Percentiles rank a stretch among this genome's conserved stretches.
Conservation (phyloP, 2,329 filamentous ascomycete genomes). For the Nigrospora osmanthi region DNA sequence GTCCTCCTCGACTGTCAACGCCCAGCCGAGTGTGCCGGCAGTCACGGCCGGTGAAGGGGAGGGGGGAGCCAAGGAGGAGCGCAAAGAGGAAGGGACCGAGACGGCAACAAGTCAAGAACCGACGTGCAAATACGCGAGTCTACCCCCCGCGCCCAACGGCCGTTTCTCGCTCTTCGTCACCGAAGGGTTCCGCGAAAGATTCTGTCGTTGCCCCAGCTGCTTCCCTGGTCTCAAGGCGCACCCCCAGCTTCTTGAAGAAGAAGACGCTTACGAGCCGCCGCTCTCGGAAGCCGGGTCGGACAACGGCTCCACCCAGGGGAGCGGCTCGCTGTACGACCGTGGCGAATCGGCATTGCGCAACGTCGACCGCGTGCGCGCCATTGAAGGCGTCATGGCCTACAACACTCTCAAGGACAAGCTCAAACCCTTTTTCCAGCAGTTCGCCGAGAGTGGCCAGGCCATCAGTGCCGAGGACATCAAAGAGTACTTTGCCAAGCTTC, state of each 20-base stretch:
- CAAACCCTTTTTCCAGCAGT: constrained; percentile 90
- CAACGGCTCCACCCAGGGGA: constrained; percentile 55
- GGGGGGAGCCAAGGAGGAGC: constrained; percentile 4
- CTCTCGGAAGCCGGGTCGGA: constrained; percentile 58
- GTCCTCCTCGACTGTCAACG: constrained; percentile 3
- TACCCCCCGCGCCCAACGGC: constrained; percentile 47
- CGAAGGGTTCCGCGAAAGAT: constrained; percentile 66
- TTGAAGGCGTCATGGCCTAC: constrained; percentile 97
- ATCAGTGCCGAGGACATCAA: constrained; percentile 96
- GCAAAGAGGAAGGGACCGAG: not conserved
- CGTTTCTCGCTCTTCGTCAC: constrained; percentile 78
- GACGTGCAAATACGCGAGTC: constrained; percentile 51
- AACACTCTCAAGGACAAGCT: constrained; percentile 93
- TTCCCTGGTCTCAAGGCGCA: constrained; percentile 65
- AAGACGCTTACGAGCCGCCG: constrained; percentile 89
- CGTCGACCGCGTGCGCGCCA: constrained; percentile 85
- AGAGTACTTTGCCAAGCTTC: constrained; percentile 86
- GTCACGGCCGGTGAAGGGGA: constrained; percentile 13
- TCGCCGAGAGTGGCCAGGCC: constrained; percentile 80
- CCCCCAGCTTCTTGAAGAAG: constrained; percentile 82
- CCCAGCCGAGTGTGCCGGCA: constrained; percentile 6
- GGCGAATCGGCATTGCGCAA: constrained; percentile 89
- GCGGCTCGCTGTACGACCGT: constrained; percentile 78
- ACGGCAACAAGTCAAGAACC: constrained; percentile 5
- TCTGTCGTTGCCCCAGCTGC: constrained; percentile 80